Conservation (phyloP, 176 grass and related monocot species). For the Echinochloa phyllopogon region DNA sequence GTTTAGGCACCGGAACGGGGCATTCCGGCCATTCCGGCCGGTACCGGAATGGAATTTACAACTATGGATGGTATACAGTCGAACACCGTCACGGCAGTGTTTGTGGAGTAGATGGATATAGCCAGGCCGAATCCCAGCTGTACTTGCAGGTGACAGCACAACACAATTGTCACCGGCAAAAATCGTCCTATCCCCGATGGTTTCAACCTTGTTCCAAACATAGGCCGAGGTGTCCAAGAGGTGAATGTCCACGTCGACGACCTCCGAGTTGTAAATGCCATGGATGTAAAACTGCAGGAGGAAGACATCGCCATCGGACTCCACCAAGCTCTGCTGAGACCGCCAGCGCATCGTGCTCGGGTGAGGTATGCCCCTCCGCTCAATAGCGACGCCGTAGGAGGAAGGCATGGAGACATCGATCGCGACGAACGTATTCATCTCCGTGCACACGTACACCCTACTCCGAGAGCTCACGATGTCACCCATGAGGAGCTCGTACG, state of each 20-base stretch:
- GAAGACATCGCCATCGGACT: neutral
- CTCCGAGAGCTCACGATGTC: neutral
- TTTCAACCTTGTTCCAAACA: conserved; percentile 31
- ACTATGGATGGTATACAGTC: conserved; percentile 18
- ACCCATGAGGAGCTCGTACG: neutral
- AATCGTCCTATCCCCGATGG: conserved; percentile 4
- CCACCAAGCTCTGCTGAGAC: neutral
- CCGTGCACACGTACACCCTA: neutral
- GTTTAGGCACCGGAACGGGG: too few relatives aligned
- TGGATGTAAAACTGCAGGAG: neutral
- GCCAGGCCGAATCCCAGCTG: neutral
- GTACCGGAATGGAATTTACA: too few relatives aligned
- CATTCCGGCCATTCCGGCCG: too few relatives aligned
- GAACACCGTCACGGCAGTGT: conserved; percentile 1
- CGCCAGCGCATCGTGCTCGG: neutral
- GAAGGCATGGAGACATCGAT: neutral
- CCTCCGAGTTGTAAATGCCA: neutral
- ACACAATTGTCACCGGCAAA: conserved; percentile 5
- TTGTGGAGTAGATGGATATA: conserved; percentile 10
- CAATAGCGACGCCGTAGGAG: neutral
- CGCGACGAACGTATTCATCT: neutral
- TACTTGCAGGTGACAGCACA: neutral
- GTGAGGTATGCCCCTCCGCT: neutral
- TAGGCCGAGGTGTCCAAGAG: neutral
- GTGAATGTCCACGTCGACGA: neutral